A percentile compares a stretch with the other conserved stretches of the same genome.
These are phyloP conservation scores for Ulota crispa DNA, from an alignment of 225 moss, liverwort and hornwort genomes.

Conservation along the genomic window DNA sequence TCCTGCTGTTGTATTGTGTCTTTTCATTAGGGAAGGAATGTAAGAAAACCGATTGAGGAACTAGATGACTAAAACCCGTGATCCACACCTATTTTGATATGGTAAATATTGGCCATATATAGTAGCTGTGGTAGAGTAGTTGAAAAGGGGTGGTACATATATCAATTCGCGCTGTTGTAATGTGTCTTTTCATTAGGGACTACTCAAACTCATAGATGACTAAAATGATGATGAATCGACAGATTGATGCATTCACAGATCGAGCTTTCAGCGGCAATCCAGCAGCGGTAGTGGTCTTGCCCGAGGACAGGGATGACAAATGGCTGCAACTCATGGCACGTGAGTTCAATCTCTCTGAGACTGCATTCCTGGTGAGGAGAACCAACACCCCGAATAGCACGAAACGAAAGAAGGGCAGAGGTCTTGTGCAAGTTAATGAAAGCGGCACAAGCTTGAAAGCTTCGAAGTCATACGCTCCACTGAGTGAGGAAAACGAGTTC, in stretches of 20 bases:
- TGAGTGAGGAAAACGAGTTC: slow-evolving; percentile 68
- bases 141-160: too few relatives aligned
- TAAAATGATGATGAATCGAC: slow-evolving; percentile 28
- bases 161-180: neutral
- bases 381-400: slow-evolving; percentile 26
- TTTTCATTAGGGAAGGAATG: too few relatives aligned
- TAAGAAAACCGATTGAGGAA: too few relatives aligned
- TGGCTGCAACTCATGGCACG: slow-evolving; percentile 90
- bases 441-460: slow-evolving; percentile 50
- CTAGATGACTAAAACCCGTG: neutral
- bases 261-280: slow-evolving; percentile 84
- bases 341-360: slow-evolving; percentile 90
- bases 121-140: too few relatives aligned
- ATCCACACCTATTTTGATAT: too few relatives aligned
- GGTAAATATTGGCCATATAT: too few relatives aligned
- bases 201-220: neutral
- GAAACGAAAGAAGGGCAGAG: slow-evolving; percentile 33
- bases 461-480: slow-evolving; percentile 33
- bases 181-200: neutral
- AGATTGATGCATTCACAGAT: slow-evolving; percentile 93
- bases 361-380: slow-evolving; percentile 86
- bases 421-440: slow-evolving; percentile 58
- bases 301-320: slow-evolving; percentile 68
- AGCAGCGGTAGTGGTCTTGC: slow-evolving; percentile 82
- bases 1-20: too few relatives aligned